Evolutionary conservation across 2,329 filamentous ascomycete genomes (phyloP).

Genomic region (Botryotinia globosa): DNA sequence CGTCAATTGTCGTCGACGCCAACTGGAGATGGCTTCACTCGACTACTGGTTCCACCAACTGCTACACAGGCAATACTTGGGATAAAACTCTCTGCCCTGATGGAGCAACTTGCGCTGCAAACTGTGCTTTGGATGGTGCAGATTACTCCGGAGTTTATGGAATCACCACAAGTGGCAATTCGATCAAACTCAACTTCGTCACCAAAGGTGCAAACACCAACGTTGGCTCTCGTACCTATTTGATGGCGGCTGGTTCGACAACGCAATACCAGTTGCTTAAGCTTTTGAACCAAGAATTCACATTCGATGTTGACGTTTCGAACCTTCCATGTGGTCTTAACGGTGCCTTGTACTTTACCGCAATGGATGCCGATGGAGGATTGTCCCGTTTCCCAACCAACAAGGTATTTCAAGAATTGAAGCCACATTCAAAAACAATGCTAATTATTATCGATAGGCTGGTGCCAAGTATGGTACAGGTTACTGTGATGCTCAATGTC

Average conservation of each 20-base stretch:
- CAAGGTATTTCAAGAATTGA: conserved; percentile 32
- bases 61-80: conserved; percentile 46
- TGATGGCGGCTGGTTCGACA: conserved; percentile 55
- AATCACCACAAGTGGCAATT: conserved; percentile 52
- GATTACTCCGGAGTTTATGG: conserved; percentile 54
- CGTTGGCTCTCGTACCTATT: conserved; percentile 58
- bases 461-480: conserved; percentile 46
- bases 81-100: conserved; percentile 44
- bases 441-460: conserved; percentile 37
- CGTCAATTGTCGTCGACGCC: conserved; percentile 52
- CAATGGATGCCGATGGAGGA: conserved; percentile 64
- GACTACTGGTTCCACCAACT: conserved; percentile 43
- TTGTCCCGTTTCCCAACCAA: conserved; percentile 50
- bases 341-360: conserved; percentile 65
- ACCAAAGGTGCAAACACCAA: conserved; percentile 48
- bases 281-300: conserved; percentile 66
- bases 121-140: conserved; percentile 55
- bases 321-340: conserved; percentile 69
- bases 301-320: conserved; percentile 71
- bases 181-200: conserved; percentile 57
- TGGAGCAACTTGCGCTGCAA: conserved; percentile 46
- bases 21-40: conserved; percentile 60
- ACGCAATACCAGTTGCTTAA: conserved; percentile 64
- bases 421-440: background rate
- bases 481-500: conserved; percentile 28